Percentiles rank a stretch among this genome's conserved stretches.
Evolutionary conservation across 169 alveolate genomes (phyloP).

Genomic region (Cryptosporidium parvum): DNA sequence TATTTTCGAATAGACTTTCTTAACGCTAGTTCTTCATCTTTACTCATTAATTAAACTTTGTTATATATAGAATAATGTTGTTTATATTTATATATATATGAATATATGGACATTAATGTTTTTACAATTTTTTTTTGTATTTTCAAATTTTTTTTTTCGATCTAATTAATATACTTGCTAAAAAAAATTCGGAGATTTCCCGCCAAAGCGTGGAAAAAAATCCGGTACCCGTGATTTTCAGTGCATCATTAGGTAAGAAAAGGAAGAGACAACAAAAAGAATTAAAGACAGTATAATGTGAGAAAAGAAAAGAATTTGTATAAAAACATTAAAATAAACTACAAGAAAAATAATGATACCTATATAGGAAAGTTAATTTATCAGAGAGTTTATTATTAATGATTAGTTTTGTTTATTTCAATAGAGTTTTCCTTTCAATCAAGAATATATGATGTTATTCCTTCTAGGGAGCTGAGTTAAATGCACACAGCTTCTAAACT

Average conservation of each 20-base stretch:
- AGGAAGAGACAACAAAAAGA: too few relatives aligned
- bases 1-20: not conserved
- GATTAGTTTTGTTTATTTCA: not conserved
- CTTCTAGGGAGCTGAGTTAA: not conserved
- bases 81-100: not conserved
- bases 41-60: not conserved
- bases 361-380: slow-evolving; percentile 5
- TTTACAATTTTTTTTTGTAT: not conserved
- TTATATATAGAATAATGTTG: too few relatives aligned
- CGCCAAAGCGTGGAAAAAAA: not conserved
- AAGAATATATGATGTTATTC: not conserved
- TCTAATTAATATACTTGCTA: not conserved
- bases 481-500: not conserved
- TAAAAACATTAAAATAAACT: slow-evolving; percentile 18
- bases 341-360: slow-evolving; percentile 4
- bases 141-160: not conserved
- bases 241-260: not conserved
- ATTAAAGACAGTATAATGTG: too few relatives aligned
- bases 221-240: slow-evolving; percentile 7
- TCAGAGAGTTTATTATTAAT: slow-evolving; percentile 9
- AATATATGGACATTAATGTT: not conserved
- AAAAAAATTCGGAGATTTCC: not conserved
- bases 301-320: not conserved
- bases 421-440: not conserved
- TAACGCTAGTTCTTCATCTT: not conserved